phyloP scores from a whole-genome alignment of 2,329 filamentous ascomycete genomes.

The Fusarium scirpi region DNA sequence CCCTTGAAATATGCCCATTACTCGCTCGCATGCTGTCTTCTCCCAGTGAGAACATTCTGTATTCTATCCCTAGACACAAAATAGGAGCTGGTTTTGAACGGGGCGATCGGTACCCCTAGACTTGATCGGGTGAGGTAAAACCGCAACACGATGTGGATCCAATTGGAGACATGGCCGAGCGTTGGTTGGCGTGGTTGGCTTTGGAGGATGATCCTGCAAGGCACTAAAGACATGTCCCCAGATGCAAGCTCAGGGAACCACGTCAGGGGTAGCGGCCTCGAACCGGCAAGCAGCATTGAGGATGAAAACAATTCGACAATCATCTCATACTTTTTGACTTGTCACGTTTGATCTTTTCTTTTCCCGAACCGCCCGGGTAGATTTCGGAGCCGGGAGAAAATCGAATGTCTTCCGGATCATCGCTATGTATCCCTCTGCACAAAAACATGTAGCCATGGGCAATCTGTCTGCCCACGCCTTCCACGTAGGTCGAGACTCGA shows the following conservation, averaged over 20 bases:
- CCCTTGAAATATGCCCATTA: background rate
- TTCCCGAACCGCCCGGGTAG: slow-evolving; percentile 11
- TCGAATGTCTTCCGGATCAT: slow-evolving; percentile 5
- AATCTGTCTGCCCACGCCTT: background rate
- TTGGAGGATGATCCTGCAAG: slow-evolving; percentile 43
- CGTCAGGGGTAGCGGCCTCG: slow-evolving; percentile 42
- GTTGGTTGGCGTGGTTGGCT: slow-evolving; percentile 46
- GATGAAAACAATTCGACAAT: slow-evolving; percentile 21
- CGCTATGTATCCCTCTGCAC: slow-evolving; percentile 4
- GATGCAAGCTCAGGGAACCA: slow-evolving; percentile 30
- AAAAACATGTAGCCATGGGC: background rate
- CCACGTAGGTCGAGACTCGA: slow-evolving; percentile 23
- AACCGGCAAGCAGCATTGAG: slow-evolving; percentile 20
- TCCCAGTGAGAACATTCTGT: background rate
- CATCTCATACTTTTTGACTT: slow-evolving; percentile 1
- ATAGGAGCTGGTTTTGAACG: slow-evolving; percentile 25
- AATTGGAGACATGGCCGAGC: slow-evolving; percentile 30
- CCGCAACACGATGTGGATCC: slow-evolving; percentile 35
- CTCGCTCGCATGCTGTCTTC: background rate
- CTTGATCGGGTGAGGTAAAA: slow-evolving; percentile 45
- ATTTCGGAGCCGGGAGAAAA: slow-evolving; percentile 31
- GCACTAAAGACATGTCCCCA: slow-evolving; percentile 31
- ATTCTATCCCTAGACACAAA: slow-evolving; percentile 1
- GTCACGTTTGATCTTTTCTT: slow-evolving; percentile 29
- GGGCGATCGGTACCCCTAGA: slow-evolving; percentile 38